These are phyloP conservation scores for Bipolaris cookei DNA, from an alignment of 2,329 filamentous ascomycete genomes.

Conservation along the genomic window DNA sequence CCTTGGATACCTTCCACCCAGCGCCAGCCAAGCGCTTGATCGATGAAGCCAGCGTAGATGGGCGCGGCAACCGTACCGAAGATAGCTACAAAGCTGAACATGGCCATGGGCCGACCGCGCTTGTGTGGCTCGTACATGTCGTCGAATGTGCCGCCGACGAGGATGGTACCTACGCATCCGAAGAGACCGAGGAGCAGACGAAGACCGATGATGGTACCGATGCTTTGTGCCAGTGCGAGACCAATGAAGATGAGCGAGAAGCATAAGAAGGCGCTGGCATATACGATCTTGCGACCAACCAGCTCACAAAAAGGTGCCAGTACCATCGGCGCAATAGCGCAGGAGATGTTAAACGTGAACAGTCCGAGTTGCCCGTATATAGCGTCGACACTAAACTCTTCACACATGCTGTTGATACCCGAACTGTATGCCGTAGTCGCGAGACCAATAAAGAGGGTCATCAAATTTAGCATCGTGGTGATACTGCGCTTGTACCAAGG, in stretches of 20 bases:
- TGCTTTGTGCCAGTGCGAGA: conserved; percentile 31
- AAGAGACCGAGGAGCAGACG: conserved; percentile 37
- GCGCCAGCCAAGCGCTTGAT: conserved; percentile 60
- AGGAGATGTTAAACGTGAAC: conserved; percentile 38
- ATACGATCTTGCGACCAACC: conserved; percentile 35
- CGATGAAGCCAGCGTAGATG: conserved; percentile 62
- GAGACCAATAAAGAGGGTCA: conserved; percentile 38
- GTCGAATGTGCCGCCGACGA: conserved; percentile 37
- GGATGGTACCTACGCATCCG: conserved; percentile 37
- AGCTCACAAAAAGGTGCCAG: conserved; percentile 37
- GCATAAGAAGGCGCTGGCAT: conserved; percentile 33
- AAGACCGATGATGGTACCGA: conserved; percentile 36
- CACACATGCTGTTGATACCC: conserved; percentile 37
- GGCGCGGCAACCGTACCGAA: conserved; percentile 60
- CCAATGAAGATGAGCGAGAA: conserved; percentile 39
- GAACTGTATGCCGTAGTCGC: conserved; percentile 38
- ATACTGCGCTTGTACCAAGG: conserved; percentile 39
- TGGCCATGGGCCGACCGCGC: conserved; percentile 37
- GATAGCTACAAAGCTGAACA: conserved; percentile 39
- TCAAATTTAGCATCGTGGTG: conserved; percentile 37
- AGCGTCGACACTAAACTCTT: conserved; percentile 31
- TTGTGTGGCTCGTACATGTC: conserved; percentile 40
- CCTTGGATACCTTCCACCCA: conserved; percentile 63
- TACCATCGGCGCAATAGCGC: conserved; percentile 36
- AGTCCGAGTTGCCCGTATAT: conserved; percentile 35